Base-by-base conservation (phyloP, 306 rosid genomes). In the Cotoneaster glaucophyllus region DNA sequence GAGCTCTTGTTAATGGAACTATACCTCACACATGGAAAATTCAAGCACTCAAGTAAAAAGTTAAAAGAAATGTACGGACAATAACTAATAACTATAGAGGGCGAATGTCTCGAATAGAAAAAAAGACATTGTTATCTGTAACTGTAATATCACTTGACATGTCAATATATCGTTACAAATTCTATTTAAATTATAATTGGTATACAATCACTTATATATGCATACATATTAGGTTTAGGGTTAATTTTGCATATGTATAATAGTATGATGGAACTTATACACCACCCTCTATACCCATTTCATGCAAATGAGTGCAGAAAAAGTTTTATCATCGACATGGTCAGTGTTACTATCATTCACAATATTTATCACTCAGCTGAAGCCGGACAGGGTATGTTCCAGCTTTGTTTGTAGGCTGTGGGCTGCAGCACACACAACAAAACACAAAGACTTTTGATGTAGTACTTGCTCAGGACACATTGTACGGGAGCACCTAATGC, bases 401-500 rank as follows among this genome's bases (percentile, higher is more conserved):
- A 43, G 13, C 48, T 43, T 43, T 43, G 48, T 50, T 50, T 50
- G 53, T 50, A 50, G 21, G 21, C 54, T 50, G 21, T 50, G 54
- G 54, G 54, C 54, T 4, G 54, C 6, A 61, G 25, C 44, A 19
- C 69, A 2, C 45, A 19, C 50, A 65, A 65, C 50, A 19, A 65
- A 65, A 65, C 70, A 19, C 4, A 3, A 64, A 34, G 48, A 9
- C 48, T 34, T 37, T 65, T 11, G 41, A 21, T 4, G 8, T 32
- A 11, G 70, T 65, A 65, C 70, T 21, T 65, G 5, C 14, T 21
- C 28, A 21, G 17, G 15, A 65, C 70, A 62, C 31, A 26, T 62
- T 37, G 77, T 74, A 62, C 77, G 62, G 77, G 41, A 63, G 63
- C 77, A 74, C 31, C 77, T 21, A 31, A 44, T 19, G 77, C 44